Percentiles rank a stretch among this genome's conserved stretches.
These are phyloP conservation scores for Trypanosoma vivax DNA, from an alignment of 208 protist genomes.

Conservation along the genomic window DNA sequence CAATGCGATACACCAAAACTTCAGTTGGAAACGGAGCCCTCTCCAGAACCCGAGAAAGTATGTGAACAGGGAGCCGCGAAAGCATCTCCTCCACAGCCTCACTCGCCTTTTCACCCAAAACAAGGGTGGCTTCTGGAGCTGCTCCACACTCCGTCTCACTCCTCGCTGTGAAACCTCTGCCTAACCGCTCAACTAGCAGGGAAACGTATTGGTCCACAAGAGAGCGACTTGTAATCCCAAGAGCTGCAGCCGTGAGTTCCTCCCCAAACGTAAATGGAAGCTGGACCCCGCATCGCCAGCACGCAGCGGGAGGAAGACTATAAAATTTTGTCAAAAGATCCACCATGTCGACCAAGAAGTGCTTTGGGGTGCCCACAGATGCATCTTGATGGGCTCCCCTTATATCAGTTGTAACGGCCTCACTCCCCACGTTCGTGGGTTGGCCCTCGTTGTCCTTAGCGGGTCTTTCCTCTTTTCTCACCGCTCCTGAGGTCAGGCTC, in stretches of 20 bases:
- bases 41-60: conserved; percentile 12
- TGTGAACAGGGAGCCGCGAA: conserved; percentile 6
- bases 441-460: no score
- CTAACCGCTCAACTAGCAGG: conserved; percentile 13
- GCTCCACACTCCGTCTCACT: background rate
- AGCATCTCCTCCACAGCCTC: background rate
- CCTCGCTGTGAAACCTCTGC: background rate
- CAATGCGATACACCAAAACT: conserved; percentile 16
- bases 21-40: conserved; percentile 15
- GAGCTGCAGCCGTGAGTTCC: conserved; percentile 14
- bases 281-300: conserved; percentile 4
- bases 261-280: conserved; percentile 13
- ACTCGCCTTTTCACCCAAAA: conserved; percentile 1
- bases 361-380: background rate
- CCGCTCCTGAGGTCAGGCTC: no score
- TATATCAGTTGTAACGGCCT: no score
- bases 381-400: no score
- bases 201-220: conserved; percentile 13
- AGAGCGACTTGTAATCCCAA: conserved; percentile 13
- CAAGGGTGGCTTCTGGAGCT: background rate
- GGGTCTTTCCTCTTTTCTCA: no score
- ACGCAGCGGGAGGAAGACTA: conserved; percentile 5
- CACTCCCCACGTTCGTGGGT: no score
- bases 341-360: conserved; percentile 11
- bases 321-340: conserved; percentile 22